A percentile compares a stretch with the other conserved stretches of the same genome.
phyloP scores from a whole-genome alignment of 2,329 filamentous ascomycete species.

The Uncinocarpus reesii region DNA sequence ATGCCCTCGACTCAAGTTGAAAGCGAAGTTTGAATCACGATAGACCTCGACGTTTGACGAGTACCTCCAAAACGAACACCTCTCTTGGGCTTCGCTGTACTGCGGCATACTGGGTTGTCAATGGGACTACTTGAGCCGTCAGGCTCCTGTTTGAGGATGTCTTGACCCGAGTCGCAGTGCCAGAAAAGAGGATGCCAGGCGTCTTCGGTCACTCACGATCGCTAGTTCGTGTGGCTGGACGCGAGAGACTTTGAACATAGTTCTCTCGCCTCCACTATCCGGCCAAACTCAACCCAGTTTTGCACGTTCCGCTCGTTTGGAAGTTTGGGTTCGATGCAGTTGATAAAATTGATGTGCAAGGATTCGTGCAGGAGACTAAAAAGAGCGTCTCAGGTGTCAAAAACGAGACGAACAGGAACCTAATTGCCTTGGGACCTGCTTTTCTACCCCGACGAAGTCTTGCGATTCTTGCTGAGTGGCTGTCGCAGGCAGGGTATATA shows the following conservation, averaged over 20 bases:
- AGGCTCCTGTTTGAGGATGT: conserved; percentile 12
- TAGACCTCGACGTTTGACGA: too few relatives aligned
- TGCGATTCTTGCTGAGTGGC: background rate
- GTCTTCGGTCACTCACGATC: background rate
- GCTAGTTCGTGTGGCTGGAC: background rate
- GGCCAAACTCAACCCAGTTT: background rate
- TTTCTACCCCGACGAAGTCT: background rate
- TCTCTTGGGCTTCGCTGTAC: conserved; percentile 1
- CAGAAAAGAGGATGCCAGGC: background rate
- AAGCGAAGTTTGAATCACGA: background rate
- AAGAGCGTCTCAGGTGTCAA: conserved; percentile 9
- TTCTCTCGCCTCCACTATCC: background rate
- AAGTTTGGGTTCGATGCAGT: conserved; percentile 2
- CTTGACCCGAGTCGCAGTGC: conserved; percentile 1
- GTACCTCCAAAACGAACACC: conserved; percentile 1
- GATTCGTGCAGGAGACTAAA: conserved; percentile 12
- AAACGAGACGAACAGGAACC: background rate
- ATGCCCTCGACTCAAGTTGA: too few relatives aligned
- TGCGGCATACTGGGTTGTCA: background rate
- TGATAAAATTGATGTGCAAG: conserved; percentile 7
- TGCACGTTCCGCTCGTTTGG: background rate
- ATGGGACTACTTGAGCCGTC: background rate
- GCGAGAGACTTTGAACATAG: background rate
- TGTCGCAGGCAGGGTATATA: background rate
- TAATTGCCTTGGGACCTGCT: background rate